Evolutionary conservation across 805 yeast species (phyloP).

Genomic region (Priceomyces haplophilus): DNA sequence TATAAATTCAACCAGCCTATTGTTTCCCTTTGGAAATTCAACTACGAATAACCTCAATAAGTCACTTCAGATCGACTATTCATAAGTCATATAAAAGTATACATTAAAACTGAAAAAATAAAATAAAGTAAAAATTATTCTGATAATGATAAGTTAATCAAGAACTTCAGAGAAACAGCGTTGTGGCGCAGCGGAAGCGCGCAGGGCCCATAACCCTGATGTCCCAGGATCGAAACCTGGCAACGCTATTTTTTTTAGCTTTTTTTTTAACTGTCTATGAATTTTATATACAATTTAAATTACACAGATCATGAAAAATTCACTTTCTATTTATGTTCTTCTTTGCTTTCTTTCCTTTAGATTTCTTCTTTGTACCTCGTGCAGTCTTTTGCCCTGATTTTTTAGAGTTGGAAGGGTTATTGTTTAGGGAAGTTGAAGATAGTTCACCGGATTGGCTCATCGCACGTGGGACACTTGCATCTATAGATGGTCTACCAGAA

Average conservation of each 20-base stretch:
- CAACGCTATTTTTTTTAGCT: conserved; percentile 66
- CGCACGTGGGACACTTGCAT: not conserved
- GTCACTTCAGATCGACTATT: too few relatives aligned
- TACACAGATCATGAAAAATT: too few relatives aligned
- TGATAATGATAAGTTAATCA: too few relatives aligned
- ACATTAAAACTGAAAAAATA: too few relatives aligned
- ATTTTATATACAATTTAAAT: too few relatives aligned
- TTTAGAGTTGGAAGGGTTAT: not conserved
- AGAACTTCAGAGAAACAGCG: conserved; percentile 57
- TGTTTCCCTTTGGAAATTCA: too few relatives aligned
- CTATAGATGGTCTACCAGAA: too few relatives aligned
- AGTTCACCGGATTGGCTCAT: not conserved
- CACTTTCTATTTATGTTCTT: conserved; percentile 2
- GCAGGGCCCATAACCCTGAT: conserved; percentile 99
- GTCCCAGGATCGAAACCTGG: conserved; percentile 97
- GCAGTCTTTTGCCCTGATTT: not conserved
- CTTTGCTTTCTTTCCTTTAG: conserved; percentile 2
- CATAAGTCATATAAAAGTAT: too few relatives aligned
- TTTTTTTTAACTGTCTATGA: not conserved
- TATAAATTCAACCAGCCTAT: too few relatives aligned
- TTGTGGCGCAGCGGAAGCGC: conserved; percentile 99
- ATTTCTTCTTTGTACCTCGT: conserved; percentile 2
- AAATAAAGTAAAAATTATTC: too few relatives aligned
- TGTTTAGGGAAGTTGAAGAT: too few relatives aligned
- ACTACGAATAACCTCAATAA: too few relatives aligned